Evolutionary conservation across 805 yeast genomes (phyloP), one percentile per base, ranked within the genome.

Genomic region (Saturnispora sanitii): DNA sequence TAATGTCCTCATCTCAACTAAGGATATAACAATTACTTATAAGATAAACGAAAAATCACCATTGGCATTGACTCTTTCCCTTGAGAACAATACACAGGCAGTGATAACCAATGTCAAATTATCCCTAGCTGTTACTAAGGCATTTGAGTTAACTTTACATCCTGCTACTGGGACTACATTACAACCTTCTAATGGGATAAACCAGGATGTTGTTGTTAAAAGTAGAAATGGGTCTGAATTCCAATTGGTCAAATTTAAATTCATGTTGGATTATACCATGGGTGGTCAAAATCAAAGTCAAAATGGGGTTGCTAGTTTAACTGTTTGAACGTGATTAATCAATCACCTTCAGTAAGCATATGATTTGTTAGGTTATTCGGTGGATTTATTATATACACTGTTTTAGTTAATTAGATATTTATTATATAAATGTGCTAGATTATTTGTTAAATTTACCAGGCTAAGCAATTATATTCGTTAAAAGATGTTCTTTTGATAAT

Each of bases 261-360:
- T 90, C 90, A 82, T 79, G 56, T 67, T 73, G 16, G 70, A 71
- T 42, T 85, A 75, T 56, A 49, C 50, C 7, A 52, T 68, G 9
- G 72, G 70, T 42, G 75, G 77, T 13, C 54, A 57, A 15, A 58
- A 60, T 6, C 59, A 59, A 18, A 78, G 71, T 49, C 82, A 78
- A 47, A 68, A 77, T 6, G 84, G 86, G 4, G 76, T 79, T 25
- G 65, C 62, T 5, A 51, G 56, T 19, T 33, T 48, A 19, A 23
- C 39, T 4, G 27, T 45, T 4, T 42, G 28, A 32, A 16, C 5
- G 5, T 4, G 3, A 30, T 13, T n/a, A 35, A 21, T 18, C 29
- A 9, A n/a, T n/a, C n/a, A n/a, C n/a, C n/a, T n/a, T n/a, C n/a
- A n/a, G n/a, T n/a, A n/a, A n/a, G n/a, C n/a, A n/a, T n/a, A n/a